Evolutionary conservation across 1,284 basidiomycete genomes (phyloP).

Genomic region (Cryptococcus sp.): DNA sequence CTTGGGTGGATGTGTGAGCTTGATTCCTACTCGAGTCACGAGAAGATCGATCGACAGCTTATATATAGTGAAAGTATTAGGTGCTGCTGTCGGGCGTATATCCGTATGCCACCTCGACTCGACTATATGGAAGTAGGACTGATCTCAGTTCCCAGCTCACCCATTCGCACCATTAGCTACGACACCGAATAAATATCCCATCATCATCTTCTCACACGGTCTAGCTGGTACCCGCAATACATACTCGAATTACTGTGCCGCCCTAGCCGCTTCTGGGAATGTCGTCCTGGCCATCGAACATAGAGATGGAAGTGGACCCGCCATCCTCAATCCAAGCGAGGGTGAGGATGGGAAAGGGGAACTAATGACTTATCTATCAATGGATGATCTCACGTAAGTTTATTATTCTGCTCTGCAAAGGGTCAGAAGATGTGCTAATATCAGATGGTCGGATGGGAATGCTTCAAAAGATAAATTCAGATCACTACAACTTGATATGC

Average conservation of each 20-base stretch:
- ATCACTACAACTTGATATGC: slow-evolving; percentile 61
- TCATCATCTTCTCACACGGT: slow-evolving; percentile 76
- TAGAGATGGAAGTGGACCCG: slow-evolving; percentile 64
- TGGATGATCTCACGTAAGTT: not conserved
- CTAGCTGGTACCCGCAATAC: slow-evolving; percentile 67
- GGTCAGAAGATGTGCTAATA: not conserved
- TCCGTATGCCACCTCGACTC: not conserved
- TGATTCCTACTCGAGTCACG: too few species aligned
- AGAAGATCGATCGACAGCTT: not conserved
- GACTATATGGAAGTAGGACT: not conserved
- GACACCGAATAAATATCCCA: slow-evolving; percentile 53
- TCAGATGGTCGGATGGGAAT: slow-evolving; percentile 22
- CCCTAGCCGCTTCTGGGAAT: slow-evolving; percentile 66
- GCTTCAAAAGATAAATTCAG: slow-evolving; percentile 52
- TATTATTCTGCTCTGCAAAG: not conserved
- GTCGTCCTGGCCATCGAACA: slow-evolving; percentile 74
- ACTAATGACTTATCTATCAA: not conserved
- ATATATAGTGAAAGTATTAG: not conserved
- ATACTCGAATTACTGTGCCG: slow-evolving; percentile 68
- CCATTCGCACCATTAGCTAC: slow-evolving; percentile 14
- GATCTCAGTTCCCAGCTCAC: slow-evolving; percentile 24
- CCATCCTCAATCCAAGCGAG: slow-evolving; percentile 43
- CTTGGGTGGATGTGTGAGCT: slow-evolving; percentile 26
- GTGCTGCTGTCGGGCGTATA: not conserved
- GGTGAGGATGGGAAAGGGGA: slow-evolving; percentile 3